Base-by-base conservation (phyloP, 1,284 basidiomycete genomes). In the Pisolithus thermaeus region DNA sequence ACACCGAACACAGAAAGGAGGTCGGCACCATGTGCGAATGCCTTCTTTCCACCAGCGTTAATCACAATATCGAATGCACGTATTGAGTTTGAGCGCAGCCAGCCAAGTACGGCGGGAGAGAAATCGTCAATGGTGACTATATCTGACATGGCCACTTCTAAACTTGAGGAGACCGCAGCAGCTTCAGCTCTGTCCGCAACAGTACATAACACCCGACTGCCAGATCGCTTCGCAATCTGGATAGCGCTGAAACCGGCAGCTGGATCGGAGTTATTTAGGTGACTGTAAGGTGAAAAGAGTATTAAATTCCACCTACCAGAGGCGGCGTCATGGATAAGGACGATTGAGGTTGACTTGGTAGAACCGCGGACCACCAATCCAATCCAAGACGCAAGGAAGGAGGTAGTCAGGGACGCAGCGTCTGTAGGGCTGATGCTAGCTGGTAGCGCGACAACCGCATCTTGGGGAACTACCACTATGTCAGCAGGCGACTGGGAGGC, bases 311-410 rank as follows among this genome's bases (percentile, higher is more conserved):
- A 67, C 54, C 5, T 28, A 55, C 63, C 56, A 49, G 63, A 64
- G 30, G 54, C 35, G 12, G 56, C 63, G 44, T 66, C 60, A 20
- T 67, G 63, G n/a, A 67, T 49, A 3, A 65, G 58, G n/a, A 65
- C 52, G 0, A 51, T 53, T 7, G 63, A 67, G 40, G 56, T 50
- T 7, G 61, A 40, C 0, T 54, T 56, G 35, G 67, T 53, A 22
- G 54, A 51, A 40, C 52, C 57, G 4, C 55, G 61, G 1, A 46
- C 39, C 14, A 59, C 54, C 18, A 67, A 54, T 32, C 63, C 63
- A 8, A 64, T 54, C 63, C 63, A 67, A 9, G 65, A 52, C 3
- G 62, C 39, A 22, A 67, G 55, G 52, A 67, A 58, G 0, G 56
- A 50, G 30, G 51, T 25, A 22, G 60, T 51, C 6, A 67, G 35